Evolutionary conservation across 225 moss, liverwort and hornwort genomes (phyloP), one percentile per base, ranked within the genome.

Genomic region (Ulota crispa): DNA sequence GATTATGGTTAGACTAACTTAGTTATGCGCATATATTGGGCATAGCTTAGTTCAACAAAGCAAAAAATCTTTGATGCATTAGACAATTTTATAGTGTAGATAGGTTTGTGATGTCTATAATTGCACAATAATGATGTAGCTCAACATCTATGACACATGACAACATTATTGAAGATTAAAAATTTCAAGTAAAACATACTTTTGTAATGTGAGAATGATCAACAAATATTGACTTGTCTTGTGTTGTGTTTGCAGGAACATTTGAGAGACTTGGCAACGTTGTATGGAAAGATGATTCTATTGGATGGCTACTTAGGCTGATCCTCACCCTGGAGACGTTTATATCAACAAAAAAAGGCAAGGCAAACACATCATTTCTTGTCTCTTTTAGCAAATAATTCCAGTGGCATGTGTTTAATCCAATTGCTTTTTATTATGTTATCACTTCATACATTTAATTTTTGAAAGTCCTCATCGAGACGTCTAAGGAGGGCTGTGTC

Each of bases 301-400:
- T 83, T 76, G 21, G 97, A 95, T 83, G 97, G 95, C 12, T 98
- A 94, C 77, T 61, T 3, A 34, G 81, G 95, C 97, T 64, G 95
- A 97, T 81, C 97, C 97, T 27, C 97, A 97, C 78, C 95, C 97
- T 68, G 97, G 97, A 76, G 95, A 97, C 65, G 78, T 97, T 79
- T 90, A 93, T 50, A 92, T 97, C 67, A 88, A 94, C 79, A 86
- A 87, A 76, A 77, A 71, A 50, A n/a, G 97, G 97, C 72, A 95
- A 94, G 94, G 96, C 89, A 89, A 75, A 85, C 59, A 75, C 21
- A 26, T 60, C 15, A 62, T 82, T 74, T 70, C 31, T 55, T 28
- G 70, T n/a, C 56, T 13, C 50, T 74, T 26, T 26, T 30, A 50
- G 32, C 7, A 36, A 61, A 16, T 50, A 52, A 56, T 56, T 71